These are phyloP conservation scores for Eutrema salsugineum DNA, from an alignment of 441 rosid species.

Conservation along the genomic window DNA sequence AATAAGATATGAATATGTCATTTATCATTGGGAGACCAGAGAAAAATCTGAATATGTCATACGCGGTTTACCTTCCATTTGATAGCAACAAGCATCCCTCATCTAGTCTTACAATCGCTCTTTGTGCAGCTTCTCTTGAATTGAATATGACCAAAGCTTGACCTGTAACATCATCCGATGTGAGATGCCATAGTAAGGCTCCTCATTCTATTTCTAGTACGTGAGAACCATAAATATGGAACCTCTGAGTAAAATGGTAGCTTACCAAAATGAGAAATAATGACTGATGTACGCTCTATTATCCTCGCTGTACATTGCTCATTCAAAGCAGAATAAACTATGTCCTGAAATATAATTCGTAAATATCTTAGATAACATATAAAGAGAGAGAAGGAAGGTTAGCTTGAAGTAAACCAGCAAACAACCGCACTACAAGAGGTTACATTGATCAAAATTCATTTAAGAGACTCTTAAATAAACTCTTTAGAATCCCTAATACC, in stretches of 20 bases:
- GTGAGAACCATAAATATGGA: not conserved
- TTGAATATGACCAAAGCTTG: conserved; percentile 71
- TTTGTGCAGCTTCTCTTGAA: conserved; percentile 60
- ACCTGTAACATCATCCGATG: conserved; percentile 44
- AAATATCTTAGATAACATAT: not conserved
- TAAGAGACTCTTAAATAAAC: conserved; percentile 4
- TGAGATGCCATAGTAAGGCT: conserved; percentile 5
- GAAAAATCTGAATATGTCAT: not conserved
- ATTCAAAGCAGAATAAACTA: conserved; percentile 59
- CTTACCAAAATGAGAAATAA: conserved; percentile 61
- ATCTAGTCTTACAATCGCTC: conserved; percentile 44
- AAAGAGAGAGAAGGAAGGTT: not conserved
- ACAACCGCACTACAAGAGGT: not conserved
- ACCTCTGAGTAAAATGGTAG: conserved; percentile 2
- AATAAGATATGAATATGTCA: too few species aligned
- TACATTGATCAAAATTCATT: not conserved
- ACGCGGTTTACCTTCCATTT: conserved; percentile 62
- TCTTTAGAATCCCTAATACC: conserved; percentile 39
- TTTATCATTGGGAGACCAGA: not conserved
- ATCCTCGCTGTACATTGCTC: conserved; percentile 70
- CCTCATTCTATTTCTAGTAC: conserved; percentile 4
- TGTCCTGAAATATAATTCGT: conserved; percentile 43
- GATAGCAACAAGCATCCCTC: conserved; percentile 69
- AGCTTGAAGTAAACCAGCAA: conserved; percentile 1
- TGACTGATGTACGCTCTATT: conserved; percentile 44